Conservation (phyloP, 2,329 filamentous ascomycete genomes). For the Scolecobasidium constrictum region DNA sequence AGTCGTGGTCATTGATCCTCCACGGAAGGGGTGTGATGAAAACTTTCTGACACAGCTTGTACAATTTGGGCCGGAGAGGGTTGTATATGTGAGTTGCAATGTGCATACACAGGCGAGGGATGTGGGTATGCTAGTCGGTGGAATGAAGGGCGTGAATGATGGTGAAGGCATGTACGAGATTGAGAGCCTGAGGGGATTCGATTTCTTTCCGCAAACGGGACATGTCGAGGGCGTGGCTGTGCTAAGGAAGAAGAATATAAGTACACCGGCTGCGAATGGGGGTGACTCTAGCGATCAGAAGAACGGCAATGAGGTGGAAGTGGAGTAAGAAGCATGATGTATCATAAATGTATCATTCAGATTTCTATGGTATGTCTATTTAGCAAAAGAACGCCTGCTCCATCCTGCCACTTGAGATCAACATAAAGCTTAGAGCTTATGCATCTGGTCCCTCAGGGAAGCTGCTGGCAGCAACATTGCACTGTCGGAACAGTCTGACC, state of each 20-base stretch:
- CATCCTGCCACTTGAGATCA: too few relatives aligned
- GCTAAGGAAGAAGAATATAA: constrained; percentile 27
- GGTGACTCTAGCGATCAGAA: too few relatives aligned
- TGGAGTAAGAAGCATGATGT: too few relatives aligned
- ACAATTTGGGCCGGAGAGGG: constrained; percentile 61
- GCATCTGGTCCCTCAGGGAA: constrained; percentile 26
- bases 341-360: too few relatives aligned
- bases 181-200: constrained; percentile 84
- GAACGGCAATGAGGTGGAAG: too few relatives aligned
- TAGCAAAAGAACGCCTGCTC: too few relatives aligned
- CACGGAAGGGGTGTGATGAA: constrained; percentile 85
- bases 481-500: constrained; percentile 65
- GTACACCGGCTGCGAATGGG: too few relatives aligned
- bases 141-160: constrained; percentile 36
- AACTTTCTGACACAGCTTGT: constrained; percentile 75
- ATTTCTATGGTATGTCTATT: too few relatives aligned
- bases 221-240: constrained; percentile 57
- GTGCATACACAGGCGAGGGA: constrained; percentile 96
- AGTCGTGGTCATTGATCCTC: constrained; percentile 91
- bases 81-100: constrained; percentile 95
- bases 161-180: constrained; percentile 55
- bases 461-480: constrained; percentile 61
- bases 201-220: constrained; percentile 87
- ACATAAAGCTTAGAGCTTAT: too few relatives aligned
- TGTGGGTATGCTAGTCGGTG: constrained; percentile 75